Percentiles rank a stretch among this genome's conserved stretches.
These are phyloP conservation scores for Cryptococcus sp. DNA, from an alignment of 1,284 basidiomycete genomes.

Conservation along the genomic window DNA sequence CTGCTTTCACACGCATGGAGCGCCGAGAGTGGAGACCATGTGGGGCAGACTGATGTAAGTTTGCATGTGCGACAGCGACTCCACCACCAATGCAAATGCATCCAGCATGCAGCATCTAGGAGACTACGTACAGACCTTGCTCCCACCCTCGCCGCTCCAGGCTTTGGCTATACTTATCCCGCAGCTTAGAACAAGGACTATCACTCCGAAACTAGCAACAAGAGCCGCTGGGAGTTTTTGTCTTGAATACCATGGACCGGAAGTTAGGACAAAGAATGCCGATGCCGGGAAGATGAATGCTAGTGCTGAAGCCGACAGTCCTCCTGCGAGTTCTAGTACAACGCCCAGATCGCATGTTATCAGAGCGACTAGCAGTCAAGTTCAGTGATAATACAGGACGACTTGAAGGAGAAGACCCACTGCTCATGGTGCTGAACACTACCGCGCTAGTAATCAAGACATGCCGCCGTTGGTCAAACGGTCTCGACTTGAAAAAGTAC, in stretches of 20 bases:
- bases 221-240: conserved; percentile 71
- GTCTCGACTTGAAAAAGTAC: conserved; percentile 83
- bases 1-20: too few relatives aligned
- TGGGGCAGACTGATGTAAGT: too few relatives aligned
- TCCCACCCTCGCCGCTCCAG: conserved; percentile 66
- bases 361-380: conserved; percentile 67
- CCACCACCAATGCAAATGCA: too few relatives aligned
- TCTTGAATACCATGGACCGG: conserved; percentile 65
- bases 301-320: conserved; percentile 87
- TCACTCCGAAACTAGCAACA: conserved; percentile 72
- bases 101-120: too few relatives aligned
- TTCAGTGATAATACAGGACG: conserved; percentile 1
- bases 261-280: conserved; percentile 75
- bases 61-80: too few relatives aligned
- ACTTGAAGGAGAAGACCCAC: conserved; percentile 56
- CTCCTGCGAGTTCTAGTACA: conserved; percentile 96
- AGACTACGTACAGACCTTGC: conserved; percentile 31
- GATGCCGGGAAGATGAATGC: conserved; percentile 92
- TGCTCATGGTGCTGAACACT: conserved; percentile 76
- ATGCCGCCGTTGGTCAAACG: conserved; percentile 79
- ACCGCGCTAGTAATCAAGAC: conserved; percentile 86
- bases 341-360: conserved; percentile 95
- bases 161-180: conserved; percentile 72
- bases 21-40: too few relatives aligned
- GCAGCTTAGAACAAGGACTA: conserved; percentile 78